Percentiles rank a stretch among this genome's conserved stretches.
These are phyloP conservation scores for Metschnikowia henanensis DNA, from an alignment of 805 yeast species.

Conservation along the genomic window DNA sequence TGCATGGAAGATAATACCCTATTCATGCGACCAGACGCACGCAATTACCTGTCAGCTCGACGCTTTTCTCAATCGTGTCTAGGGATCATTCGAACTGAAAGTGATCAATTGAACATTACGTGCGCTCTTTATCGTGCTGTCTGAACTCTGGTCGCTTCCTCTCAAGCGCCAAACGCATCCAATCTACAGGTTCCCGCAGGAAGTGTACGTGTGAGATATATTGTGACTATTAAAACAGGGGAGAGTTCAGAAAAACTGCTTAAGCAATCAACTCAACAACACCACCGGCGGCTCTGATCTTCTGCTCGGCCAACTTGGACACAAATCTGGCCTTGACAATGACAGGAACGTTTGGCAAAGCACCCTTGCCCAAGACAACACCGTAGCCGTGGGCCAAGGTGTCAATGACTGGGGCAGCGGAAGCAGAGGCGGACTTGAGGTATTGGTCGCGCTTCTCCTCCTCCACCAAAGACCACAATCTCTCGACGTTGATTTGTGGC, in stretches of 20 bases:
- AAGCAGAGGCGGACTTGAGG: slow-evolving; percentile 77
- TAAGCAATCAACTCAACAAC: slow-evolving; percentile 99
- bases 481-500: slow-evolving; percentile 97
- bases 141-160: too few relatives aligned
- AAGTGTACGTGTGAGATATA: slow-evolving; percentile 12
- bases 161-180: too few relatives aligned
- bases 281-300: slow-evolving; percentile 99
- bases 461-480: slow-evolving; percentile 96
- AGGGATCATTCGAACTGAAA: too few relatives aligned
- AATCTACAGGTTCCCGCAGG: neutral
- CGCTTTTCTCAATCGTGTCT: too few relatives aligned
- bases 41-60: too few relatives aligned
- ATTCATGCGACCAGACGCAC: too few relatives aligned
- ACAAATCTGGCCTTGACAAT: slow-evolving; percentile 99
- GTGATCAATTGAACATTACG: too few relatives aligned
- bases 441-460: slow-evolving; percentile 92
- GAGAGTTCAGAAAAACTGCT: slow-evolving; percentile 23
- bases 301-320: slow-evolving; percentile 98
- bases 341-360: slow-evolving; percentile 96
- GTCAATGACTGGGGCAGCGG: slow-evolving; percentile 98
- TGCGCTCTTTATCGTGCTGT: too few relatives aligned
- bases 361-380: slow-evolving; percentile 99
- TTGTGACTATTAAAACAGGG: slow-evolving; percentile 22
- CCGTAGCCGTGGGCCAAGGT: slow-evolving; percentile 99
- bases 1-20: too few relatives aligned